These are phyloP conservation scores for Rickenella mellea DNA, from an alignment of 768 basidiomycete species.

Conservation along the genomic window DNA sequence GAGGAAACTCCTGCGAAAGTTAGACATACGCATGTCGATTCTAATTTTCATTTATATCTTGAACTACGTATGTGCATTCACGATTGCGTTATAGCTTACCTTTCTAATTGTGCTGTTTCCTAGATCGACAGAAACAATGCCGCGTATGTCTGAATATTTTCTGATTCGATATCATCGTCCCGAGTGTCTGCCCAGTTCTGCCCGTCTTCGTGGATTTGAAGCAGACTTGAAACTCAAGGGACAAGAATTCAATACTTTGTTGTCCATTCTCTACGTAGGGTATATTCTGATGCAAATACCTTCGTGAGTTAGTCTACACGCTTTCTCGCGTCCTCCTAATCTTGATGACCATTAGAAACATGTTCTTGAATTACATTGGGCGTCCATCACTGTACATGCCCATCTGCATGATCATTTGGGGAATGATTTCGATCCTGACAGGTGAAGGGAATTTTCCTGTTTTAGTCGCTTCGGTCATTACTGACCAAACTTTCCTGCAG, in stretches of 20 bases:
- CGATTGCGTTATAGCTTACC: not conserved
- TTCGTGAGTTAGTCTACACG: conserved; percentile 17
- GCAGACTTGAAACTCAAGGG: conserved; percentile 12
- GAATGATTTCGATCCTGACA: conserved; percentile 22
- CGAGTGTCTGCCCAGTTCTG: conserved; percentile 8
- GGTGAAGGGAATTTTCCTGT: conserved; percentile 13
- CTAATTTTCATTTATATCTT: conserved; percentile 24
- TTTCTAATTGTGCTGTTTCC: not conserved
- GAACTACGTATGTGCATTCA: conserved; percentile 20
- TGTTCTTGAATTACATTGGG: conserved; percentile 16
- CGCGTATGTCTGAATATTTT: not conserved
- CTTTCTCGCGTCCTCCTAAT: conserved; percentile 1
- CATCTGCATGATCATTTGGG: conserved; percentile 18
- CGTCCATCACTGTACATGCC: conserved; percentile 13
- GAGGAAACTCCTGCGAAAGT: not conserved
- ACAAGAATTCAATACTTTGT: conserved; percentile 14
- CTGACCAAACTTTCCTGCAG: not conserved
- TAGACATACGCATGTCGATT: conserved; percentile 5
- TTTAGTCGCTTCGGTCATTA: too few species aligned
- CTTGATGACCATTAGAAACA: conserved; percentile 18
- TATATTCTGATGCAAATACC: conserved; percentile 33
- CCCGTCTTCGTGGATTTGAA: conserved; percentile 15
- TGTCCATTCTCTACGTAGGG: conserved; percentile 17
- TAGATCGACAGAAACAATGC: conserved; percentile 18
- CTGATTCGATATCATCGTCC: not conserved